These are phyloP conservation scores for Lentinula detonsa DNA, from an alignment of 768 basidiomycete species.

Conservation along the genomic window DNA sequence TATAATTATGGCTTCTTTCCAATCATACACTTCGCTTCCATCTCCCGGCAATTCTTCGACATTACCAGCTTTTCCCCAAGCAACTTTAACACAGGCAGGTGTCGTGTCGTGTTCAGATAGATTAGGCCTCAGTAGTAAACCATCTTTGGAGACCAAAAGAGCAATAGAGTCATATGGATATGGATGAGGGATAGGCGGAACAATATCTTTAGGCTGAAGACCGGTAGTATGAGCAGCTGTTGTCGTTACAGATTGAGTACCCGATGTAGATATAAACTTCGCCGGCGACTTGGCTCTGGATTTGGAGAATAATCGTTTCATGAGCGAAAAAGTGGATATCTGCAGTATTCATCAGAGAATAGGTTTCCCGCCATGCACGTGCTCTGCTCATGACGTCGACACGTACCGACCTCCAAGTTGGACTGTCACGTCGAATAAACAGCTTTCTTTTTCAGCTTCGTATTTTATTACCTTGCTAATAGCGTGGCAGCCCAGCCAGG, in stretches of 20 bases:
- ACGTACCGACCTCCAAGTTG: too few relatives aligned
- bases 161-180: conserved; percentile 65
- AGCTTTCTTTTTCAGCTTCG: too few relatives aligned
- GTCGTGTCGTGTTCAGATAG: conserved; percentile 21
- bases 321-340: conserved; percentile 11
- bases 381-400: too few relatives aligned
- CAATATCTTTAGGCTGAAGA: conserved; percentile 57
- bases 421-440: too few relatives aligned
- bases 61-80: conserved; percentile 53
- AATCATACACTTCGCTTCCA: conserved; percentile 33
- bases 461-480: too few relatives aligned
- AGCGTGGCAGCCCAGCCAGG: too few relatives aligned
- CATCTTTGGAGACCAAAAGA: conserved; percentile 51
- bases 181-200: conserved; percentile 72
- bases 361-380: too few relatives aligned
- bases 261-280: conserved; percentile 4
- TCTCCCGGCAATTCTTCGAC: conserved; percentile 44
- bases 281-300: conserved; percentile 7
- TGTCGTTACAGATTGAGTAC: conserved; percentile 9
- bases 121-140: conserved; percentile 64
- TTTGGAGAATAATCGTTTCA: conserved; percentile 39
- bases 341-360: too few relatives aligned
- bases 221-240: conserved; percentile 20
- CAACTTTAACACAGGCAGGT: conserved; percentile 40
- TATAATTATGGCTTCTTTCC: conserved; percentile 52